Evolutionary conservation across 352 stramenopile species (phyloP), one percentile per base, ranked within the genome.

Genomic region (Globisporangium acanthophoron): DNA sequence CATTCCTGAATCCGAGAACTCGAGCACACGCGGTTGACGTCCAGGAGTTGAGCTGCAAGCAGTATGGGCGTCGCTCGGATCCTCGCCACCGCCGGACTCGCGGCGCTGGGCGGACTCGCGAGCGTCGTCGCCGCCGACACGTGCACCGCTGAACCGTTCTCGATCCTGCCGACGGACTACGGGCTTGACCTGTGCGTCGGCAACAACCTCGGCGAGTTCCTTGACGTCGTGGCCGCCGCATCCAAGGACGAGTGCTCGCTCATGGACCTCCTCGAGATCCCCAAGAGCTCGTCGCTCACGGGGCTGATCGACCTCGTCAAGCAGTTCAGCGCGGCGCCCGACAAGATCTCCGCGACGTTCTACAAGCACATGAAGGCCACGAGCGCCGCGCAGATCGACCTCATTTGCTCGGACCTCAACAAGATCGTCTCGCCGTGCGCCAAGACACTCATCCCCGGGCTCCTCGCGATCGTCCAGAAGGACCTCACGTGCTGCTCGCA

Each of bases 391-490:
- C 74, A 72, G 45, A 70, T 76, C 41, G 54, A 70, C 16, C 67
- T 64, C 0, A 76, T 88, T 47, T 88, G 78, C 62, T 68, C 52
- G 39, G 59, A 70, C 59, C 85, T 88, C 73, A 86, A 85, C 59
- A 44, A 47, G 0, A 44, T 73, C 44, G 66, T 79, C 9, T 71
- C 64, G 0, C 78, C 78, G 8, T 88, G 78, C 40, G 58, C 76
- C 18, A 61, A 83, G 4, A 33, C 71, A n/a, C 59, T 88, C 29
- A 56, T 86, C 35, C 78, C 78, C 0, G 65, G 55, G 52, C 49
- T 88, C 3, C 49, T 85, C 29, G 27, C 62, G 13, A 56, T 86
- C 3, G 5, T 83, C 12, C 66, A 84, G 13, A 74, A 67, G 12
- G 76, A 78, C 20, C 64, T 73, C 16, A 62, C 69, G 27, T 88